Evolutionary conservation across 176 grass and related monocot species (phyloP), one percentile per base, ranked within the genome.

Genomic region (Aechmea fasciata): DNA sequence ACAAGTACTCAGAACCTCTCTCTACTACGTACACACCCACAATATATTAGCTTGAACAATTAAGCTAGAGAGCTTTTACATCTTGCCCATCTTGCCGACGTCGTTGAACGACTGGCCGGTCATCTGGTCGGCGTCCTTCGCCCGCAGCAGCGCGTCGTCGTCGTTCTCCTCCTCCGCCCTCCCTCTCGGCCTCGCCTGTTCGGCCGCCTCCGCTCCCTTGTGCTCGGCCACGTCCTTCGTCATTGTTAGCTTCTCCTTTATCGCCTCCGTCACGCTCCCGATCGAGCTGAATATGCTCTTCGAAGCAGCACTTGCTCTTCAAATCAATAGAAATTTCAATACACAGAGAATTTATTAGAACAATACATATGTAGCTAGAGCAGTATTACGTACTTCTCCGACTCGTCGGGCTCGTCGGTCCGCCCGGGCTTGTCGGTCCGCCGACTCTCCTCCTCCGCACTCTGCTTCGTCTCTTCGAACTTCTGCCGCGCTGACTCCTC

Each of bases 161-260:
- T 65, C 63, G 9, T 65, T n/a, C 70, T 79, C 47, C 84, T 78
- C 73, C 72, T 81, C 47, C 57, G 72, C 52, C 54, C 2, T 72
- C 1, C 33, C 71, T 79, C n/a, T 68, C 69, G 41, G 69, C 1
- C 64, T 72, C 41, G 77, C 82, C 33, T 68, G 79, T 13, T 68
- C 69, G 41, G 62, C 47, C 10, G 15, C 28, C 1, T 65, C 63
- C 47, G 11, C 50, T 29, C 9, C 53, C 23, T 41, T 10, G 11
- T 24, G 29, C 71, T 41, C 50, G 23, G 10, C 77, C 48, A 29
- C 68, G 69, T 71, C 72, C 9, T 65, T 48, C 8, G 55, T 51
- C 64, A 94, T 47, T 12, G 86, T 80, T 50, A 89, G 74, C 78
- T 86, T 94, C 59, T 89, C 86, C 74, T 94, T 94, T 22, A 94